Percentiles rank a stretch among this genome's conserved stretches.
phyloP scores from a whole-genome alignment of 164 flowering plant genomes.

The Aristolochia contorta region DNA sequence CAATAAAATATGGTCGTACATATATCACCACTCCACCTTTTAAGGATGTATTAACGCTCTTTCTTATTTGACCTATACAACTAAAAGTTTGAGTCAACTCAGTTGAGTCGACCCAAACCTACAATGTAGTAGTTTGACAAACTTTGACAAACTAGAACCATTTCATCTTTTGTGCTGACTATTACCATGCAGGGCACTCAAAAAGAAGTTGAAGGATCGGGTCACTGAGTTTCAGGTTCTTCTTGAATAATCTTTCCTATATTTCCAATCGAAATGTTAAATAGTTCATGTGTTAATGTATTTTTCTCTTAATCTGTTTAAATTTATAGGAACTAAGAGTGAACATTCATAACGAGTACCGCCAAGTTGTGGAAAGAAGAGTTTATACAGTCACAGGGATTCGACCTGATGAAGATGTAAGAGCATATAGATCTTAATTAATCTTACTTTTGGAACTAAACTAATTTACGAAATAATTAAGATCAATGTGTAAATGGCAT shows the following conservation, averaged over 20 bases:
- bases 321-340: slow-evolving; percentile 43
- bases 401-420: slow-evolving; percentile 78
- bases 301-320: neutral
- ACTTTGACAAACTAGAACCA: no score
- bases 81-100: no score
- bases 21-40: no score
- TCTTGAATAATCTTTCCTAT: neutral
- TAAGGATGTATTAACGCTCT: no score
- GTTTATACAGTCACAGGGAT: slow-evolving; percentile 83
- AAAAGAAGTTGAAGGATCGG: slow-evolving; percentile 70
- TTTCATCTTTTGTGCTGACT: neutral
- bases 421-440: neutral
- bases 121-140: no score
- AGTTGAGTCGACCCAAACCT: no score
- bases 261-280: neutral
- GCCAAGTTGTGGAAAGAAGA: slow-evolving; percentile 80
- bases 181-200: slow-evolving; percentile 42
- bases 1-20: no score
- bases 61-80: no score
- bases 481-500: neutral
- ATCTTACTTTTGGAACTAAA: neutral
- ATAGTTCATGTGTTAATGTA: neutral
- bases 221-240: slow-evolving; percentile 76
- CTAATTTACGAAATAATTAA: neutral
- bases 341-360: slow-evolving; percentile 66